Base-by-base conservation (phyloP, 805 yeast species). In the Hanseniaspora meyeri region DNA sequence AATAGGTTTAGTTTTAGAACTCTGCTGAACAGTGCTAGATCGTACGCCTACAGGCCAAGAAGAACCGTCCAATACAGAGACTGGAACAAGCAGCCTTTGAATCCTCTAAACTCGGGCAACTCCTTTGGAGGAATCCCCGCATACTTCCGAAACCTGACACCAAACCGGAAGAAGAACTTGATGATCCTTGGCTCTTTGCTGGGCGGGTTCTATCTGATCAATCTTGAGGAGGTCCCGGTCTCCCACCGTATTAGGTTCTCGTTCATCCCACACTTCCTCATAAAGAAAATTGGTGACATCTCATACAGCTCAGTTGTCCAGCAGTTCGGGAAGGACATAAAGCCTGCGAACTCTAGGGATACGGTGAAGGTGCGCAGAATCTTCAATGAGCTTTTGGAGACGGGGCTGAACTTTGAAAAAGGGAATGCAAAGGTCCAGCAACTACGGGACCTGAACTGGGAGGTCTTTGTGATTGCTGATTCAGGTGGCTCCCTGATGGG, bases 201-300 rank as follows among this genome's bases (percentile, higher is more conserved):
- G 10, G 66, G 68, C 0, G 46, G 74, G 0, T 66, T 72, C 50
- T 77, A 74, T 66, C 71, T 74, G 32, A 74, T 83, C 34, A 75
- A 83, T 61, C 71, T 87, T 34, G 85, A 89, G 60, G 78, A 78
- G 60, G 96, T 95, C 0, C 96, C 96, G 0, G 83, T 83, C 29
- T 82, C 95, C 1, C 79, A 81, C 36, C 72, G 97, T 51, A 70
- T 64, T 34, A 73, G 97, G 60, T 78, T 88, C 63, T 78, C 89
- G 65, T 78, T 88, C 77, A 73, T 85, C 1, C 84, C 88, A 5
- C 75, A 76, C 51, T 77, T 81, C 72, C 60, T 84, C 36, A 96
- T 87, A 63, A 62, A 68, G 19, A 72, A 67, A 59, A 70, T 85
- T 17, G 95, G 95, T 1, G 78, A 79, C 34, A 72, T 72, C 57